These are phyloP conservation scores for Neurospora discreta DNA, from an alignment of 495 filamentous ascomycete species.

Conservation along the genomic window DNA sequence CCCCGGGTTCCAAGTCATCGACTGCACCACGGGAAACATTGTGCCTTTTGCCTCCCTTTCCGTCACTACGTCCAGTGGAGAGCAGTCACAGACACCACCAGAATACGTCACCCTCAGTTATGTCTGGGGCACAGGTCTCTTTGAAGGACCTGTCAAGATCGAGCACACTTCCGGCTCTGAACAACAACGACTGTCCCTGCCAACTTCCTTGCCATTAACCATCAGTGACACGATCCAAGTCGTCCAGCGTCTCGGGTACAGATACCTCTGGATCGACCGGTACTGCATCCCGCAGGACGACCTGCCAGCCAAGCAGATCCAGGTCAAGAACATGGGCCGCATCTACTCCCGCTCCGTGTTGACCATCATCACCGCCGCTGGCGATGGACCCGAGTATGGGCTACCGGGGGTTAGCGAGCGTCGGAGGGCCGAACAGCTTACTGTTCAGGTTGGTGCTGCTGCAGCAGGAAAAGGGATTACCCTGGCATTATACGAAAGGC, in stretches of 20 bases:
- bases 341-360: constrained; percentile 14
- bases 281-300: constrained; percentile 16
- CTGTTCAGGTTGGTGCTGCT: neutral
- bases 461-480: neutral
- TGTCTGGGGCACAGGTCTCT: neutral
- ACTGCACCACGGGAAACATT: constrained; percentile 1
- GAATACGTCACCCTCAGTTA: neutral
- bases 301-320: constrained; percentile 9
- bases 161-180: neutral
- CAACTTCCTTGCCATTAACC: neutral
- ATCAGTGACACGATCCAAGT: neutral
- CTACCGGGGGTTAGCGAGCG: constrained; percentile 20
- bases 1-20: neutral
- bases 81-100: neutral
- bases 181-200: neutral
- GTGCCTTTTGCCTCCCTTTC: neutral
- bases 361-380: constrained; percentile 21
- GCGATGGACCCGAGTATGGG: constrained; percentile 13
- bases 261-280: constrained; percentile 14
- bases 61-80: neutral
- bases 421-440: neutral
- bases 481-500: neutral
- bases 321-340: constrained; percentile 17
- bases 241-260: neutral
- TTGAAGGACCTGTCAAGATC: neutral